These are phyloP conservation scores for Strigomonas oncopelti DNA, from an alignment of 208 protist genomes.

Conservation along the genomic window DNA sequence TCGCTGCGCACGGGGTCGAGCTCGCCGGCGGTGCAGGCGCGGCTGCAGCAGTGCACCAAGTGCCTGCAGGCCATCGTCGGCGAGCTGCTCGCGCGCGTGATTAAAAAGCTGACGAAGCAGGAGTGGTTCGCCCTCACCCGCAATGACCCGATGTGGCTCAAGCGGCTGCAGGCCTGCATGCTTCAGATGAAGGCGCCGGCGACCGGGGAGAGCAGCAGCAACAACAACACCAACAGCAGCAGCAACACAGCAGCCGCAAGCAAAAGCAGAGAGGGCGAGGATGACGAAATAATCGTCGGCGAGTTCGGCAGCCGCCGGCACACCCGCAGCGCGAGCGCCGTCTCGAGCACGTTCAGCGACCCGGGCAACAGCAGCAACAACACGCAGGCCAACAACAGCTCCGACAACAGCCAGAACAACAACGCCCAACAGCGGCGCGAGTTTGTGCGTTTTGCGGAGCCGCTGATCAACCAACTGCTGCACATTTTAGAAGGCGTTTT, in stretches of 20 bases:
- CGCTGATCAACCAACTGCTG: conserved; percentile 7
- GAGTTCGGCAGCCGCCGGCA: not conserved
- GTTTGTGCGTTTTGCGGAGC: conserved; percentile 11
- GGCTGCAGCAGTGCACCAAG: conserved; percentile 34
- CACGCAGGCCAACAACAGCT: not conserved
- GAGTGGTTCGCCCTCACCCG: conserved; percentile 32
- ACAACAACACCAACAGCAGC: not conserved
- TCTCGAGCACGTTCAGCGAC: not conserved
- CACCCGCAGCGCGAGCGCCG: not conserved
- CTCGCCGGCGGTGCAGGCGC: conserved; percentile 31
- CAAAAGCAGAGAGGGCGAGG: not conserved
- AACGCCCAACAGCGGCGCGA: conserved; percentile 7
- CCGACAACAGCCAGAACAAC: not conserved
- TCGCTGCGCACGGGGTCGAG: conserved; percentile 28
- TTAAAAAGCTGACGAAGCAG: conserved; percentile 35
- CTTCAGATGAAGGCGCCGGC: not conserved
- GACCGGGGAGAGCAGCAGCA: not conserved
- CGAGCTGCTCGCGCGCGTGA: conserved; percentile 39
- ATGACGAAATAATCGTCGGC: not conserved
- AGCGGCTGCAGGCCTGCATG: conserved; percentile 17
- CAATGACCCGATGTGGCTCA: conserved; percentile 26
- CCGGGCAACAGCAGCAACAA: conserved; percentile 1
- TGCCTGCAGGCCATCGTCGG: conserved; percentile 41
- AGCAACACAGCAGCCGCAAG: not conserved
- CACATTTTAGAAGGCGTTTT: conserved; percentile 16